Evolutionary conservation across 352 stramenopile genomes (phyloP), one percentile per base, ranked within the genome.

Genomic region (Globisporangium acanthophoron): DNA sequence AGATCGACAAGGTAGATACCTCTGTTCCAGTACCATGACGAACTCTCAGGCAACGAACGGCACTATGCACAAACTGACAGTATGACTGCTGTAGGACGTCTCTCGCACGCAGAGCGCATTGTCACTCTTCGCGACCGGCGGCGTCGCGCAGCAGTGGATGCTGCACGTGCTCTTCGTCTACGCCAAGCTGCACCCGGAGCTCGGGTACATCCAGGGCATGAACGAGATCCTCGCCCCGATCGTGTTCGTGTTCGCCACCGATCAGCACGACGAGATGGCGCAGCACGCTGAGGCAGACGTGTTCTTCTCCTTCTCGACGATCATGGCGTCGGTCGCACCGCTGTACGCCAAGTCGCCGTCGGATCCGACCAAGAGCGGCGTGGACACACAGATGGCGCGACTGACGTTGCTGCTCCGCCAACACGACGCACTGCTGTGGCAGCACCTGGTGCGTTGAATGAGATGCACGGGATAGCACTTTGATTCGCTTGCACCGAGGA

Each of bases 161-260:
- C 62, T 85, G 18, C 74, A 72, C 21, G 78, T 88, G 18, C 59
- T 96, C 12, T 92, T 91, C 29, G 63, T 91, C 0, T 90, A 87
- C 55, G 78, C 88, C 15, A 87, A 87, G 58, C 69, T 89, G 39
- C 71, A 97, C 51, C 71, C 81, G 1, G 70, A 88, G 7, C 73
- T 97, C 20, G 86, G 88, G 27, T 98, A 98, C 76, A 83, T 96
- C 54, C 94, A 98, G 69, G 94, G 92, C 41, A 98, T 98, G 94
- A 96, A 98, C 65, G 94, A 98, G 64, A 90, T 98, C 54, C 71
- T 97, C 3, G 93, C 84, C 3, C 90, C 88, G 35, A 65, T 98
- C 3, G 45, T 97, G 18, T 84, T 81, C 56, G 78, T 83, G 5
- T 82, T 94, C 24, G 84, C 90, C 56, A 75, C 63, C 11, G 87